phyloP scores from a whole-genome alignment of 139 green algal species.

The Closterium sp. region DNA sequence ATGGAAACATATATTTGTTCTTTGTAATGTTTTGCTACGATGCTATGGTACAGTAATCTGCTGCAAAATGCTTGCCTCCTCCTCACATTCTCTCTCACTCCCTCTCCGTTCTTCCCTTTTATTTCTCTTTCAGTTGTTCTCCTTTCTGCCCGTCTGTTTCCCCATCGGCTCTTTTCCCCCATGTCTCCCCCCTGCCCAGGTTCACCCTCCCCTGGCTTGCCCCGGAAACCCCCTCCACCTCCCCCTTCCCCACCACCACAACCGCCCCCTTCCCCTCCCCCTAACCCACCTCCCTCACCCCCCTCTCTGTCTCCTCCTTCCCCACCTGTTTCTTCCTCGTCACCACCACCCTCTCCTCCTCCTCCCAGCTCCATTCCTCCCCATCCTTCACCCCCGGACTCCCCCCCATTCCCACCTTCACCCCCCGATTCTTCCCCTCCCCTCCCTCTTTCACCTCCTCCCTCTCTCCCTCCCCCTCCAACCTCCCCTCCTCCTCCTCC shows the following conservation, averaged over 20 bases:
- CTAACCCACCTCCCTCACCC: not conserved
- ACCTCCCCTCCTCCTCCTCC: too few relatives aligned
- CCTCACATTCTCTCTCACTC: too few relatives aligned
- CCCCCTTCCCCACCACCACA: not conserved
- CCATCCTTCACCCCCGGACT: not conserved
- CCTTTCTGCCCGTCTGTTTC: not conserved
- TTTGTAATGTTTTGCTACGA: too few relatives aligned
- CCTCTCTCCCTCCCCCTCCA: too few relatives aligned
- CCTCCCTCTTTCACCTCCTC: not conserved
- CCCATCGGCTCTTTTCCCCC: too few relatives aligned
- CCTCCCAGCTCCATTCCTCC: not conserved
- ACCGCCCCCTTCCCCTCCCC: not conserved
- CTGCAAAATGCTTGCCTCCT: too few relatives aligned
- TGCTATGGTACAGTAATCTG: too few relatives aligned
- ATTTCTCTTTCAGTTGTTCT: too few relatives aligned
- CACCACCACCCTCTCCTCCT: too few relatives aligned
- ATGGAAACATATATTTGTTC: too few relatives aligned
- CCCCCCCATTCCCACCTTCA: too few relatives aligned
- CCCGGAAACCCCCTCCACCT: not conserved
- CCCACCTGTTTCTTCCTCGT: not conserved
- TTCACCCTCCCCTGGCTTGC: not conserved
- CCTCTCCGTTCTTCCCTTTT: too few relatives aligned
- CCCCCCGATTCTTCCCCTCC: not conserved
- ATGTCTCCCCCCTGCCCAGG: not conserved
- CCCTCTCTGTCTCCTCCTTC: not conserved